phyloP scores from a whole-genome alignment of 257 asterid species.

The Apocynum venetum region DNA sequence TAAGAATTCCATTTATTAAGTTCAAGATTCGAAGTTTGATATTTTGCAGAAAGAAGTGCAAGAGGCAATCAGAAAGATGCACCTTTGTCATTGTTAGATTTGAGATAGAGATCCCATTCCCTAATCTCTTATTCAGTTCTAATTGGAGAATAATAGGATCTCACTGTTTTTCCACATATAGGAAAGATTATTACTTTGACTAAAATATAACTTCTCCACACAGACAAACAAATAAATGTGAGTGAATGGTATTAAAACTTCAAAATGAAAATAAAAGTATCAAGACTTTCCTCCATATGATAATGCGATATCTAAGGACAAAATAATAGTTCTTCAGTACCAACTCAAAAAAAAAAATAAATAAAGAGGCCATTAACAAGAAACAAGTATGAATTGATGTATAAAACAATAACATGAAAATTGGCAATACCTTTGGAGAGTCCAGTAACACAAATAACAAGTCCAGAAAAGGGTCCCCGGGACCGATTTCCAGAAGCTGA shows the following conservation, averaged over 20 bases:
- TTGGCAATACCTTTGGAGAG: slow-evolving; percentile 65
- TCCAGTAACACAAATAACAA: slow-evolving; percentile 89
- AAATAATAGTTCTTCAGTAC: not conserved
- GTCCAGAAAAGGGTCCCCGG: slow-evolving; percentile 68
- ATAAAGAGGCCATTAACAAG: not conserved
- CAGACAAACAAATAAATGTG: not conserved
- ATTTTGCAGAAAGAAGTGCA: not conserved
- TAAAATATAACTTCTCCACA: not conserved
- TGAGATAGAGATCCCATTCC: not conserved
- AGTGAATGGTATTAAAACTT: not conserved
- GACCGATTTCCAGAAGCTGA: slow-evolving; percentile 34
- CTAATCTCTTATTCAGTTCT: not conserved
- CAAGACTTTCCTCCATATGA: not conserved
- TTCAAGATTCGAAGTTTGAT: not conserved
- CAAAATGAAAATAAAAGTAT: not conserved
- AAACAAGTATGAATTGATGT: not conserved
- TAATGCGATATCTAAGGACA: not conserved
- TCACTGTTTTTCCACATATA: not conserved
- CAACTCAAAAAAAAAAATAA: no score
- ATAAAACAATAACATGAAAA: not conserved
- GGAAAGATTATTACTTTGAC: not conserved
- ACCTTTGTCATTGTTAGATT: not conserved
- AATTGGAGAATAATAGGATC: not conserved
- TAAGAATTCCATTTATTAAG: not conserved
- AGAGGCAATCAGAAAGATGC: not conserved